Conservation (phyloP, 495 filamentous ascomycete species). For the Xylaria flabelliformis region DNA sequence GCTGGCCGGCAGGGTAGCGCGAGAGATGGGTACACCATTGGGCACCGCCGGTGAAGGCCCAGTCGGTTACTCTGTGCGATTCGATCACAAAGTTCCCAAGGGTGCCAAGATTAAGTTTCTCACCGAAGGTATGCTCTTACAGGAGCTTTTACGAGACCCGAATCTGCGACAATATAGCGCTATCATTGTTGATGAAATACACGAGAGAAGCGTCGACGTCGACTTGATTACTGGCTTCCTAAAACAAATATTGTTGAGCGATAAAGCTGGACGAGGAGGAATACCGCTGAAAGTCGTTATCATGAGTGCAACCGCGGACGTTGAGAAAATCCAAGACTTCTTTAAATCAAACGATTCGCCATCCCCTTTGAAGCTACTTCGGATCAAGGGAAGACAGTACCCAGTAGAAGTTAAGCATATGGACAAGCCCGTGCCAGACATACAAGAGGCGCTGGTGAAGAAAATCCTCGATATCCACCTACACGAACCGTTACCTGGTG, state of each 20-base stretch:
- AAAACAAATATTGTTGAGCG: slow-evolving; percentile 69
- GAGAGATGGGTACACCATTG: slow-evolving; percentile 86
- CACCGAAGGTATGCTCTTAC: slow-evolving; percentile 95
- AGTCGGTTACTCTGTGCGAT: slow-evolving; percentile 94
- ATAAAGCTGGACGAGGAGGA: slow-evolving; percentile 66
- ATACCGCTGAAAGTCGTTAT: slow-evolving; percentile 84
- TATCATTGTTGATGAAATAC: slow-evolving; percentile 93
- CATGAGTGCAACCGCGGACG: slow-evolving; percentile 96
- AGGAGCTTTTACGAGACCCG: slow-evolving; percentile 91
- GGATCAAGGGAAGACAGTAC: slow-evolving; percentile 88
- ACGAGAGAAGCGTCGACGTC: slow-evolving; percentile 96
- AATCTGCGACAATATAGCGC: slow-evolving; percentile 83
- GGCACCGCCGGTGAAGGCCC: slow-evolving; percentile 55
- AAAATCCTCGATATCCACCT: slow-evolving; percentile 89
- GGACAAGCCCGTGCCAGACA: slow-evolving; percentile 77
- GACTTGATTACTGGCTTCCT: slow-evolving; percentile 90
- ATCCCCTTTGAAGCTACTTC: slow-evolving; percentile 58
- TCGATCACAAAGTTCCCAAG: slow-evolving; percentile 78
- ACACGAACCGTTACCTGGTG: slow-evolving; percentile 87
- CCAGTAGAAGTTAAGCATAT: slow-evolving; percentile 83
- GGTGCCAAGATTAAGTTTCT: slow-evolving; percentile 86
- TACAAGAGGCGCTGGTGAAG: slow-evolving; percentile 81
- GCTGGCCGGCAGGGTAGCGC: slow-evolving; percentile 84
- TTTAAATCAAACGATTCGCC: slow-evolving; percentile 56
- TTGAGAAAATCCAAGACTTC: slow-evolving; percentile 76